These are phyloP conservation scores for Camellia granthamiana DNA, from an alignment of 148 eudicot species.

Conservation along the genomic window DNA sequence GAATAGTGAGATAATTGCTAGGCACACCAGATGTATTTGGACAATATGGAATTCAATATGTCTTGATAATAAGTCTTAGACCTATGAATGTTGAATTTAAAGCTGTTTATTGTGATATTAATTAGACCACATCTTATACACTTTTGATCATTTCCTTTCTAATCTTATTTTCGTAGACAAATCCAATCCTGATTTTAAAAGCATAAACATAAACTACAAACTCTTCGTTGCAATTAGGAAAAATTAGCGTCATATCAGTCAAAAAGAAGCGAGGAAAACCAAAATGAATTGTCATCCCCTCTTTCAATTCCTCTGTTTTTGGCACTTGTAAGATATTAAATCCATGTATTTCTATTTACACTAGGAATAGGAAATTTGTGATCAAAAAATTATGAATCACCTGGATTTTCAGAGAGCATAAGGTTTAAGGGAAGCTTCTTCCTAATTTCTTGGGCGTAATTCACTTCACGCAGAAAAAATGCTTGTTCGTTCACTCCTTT, in stretches of 20 bases:
- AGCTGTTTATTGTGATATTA: background rate
- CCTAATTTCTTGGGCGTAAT: constrained; percentile 88
- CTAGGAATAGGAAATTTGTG: background rate
- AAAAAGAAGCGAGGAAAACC: background rate
- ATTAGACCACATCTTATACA: background rate
- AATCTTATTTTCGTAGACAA: background rate
- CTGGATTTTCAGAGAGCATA: constrained; percentile 87
- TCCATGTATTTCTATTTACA: background rate
- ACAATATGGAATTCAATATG: too few relatives aligned
- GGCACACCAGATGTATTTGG: too few relatives aligned
- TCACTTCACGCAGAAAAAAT: constrained; percentile 78
- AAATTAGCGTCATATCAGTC: background rate
- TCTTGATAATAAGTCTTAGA: too few relatives aligned
- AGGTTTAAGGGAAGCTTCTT: constrained; percentile 76
- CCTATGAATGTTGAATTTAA: too few relatives aligned
- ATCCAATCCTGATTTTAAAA: background rate
- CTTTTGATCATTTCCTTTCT: background rate
- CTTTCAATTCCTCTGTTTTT: background rate
- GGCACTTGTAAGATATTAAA: background rate
- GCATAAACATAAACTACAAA: too few relatives aligned
- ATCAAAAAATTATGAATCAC: constrained; percentile 25
- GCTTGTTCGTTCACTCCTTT: constrained; percentile 89
- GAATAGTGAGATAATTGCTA: too few relatives aligned
- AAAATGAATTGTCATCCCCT: background rate
- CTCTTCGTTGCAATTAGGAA: background rate